phyloP scores from a whole-genome alignment of 768 basidiomycete genomes.

The Boletus tylopilopsis region DNA sequence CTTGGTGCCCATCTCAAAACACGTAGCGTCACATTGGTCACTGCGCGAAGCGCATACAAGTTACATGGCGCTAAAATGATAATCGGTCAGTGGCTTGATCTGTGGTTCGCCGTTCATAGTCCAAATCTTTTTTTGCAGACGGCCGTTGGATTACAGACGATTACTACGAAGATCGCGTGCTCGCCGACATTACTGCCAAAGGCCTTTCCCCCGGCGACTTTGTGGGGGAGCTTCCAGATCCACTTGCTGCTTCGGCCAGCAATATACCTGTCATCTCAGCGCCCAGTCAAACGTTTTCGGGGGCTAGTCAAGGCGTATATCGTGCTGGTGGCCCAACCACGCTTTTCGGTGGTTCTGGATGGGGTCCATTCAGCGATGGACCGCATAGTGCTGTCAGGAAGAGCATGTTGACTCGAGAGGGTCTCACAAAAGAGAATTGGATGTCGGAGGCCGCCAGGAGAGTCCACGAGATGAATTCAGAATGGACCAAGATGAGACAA shows the following conservation, averaged over 20 bases:
- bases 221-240: constrained; percentile 80
- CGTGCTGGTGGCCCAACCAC: constrained; percentile 92
- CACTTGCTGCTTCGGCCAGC: constrained; percentile 48
- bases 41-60: constrained; percentile 91
- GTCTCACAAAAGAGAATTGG: constrained; percentile 89
- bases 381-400: constrained; percentile 83
- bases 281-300: constrained; percentile 34
- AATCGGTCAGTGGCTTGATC: constrained; percentile 49
- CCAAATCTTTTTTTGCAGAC: constrained; percentile 44
- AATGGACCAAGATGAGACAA: constrained; percentile 57
- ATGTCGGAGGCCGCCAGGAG: constrained; percentile 76
- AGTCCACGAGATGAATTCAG: constrained; percentile 57
- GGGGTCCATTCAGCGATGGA: constrained; percentile 87
- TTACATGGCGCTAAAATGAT: constrained; percentile 91
- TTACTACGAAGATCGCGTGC: constrained; percentile 87
- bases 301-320: constrained; percentile 66
- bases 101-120: neutral
- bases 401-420: constrained; percentile 71
- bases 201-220: constrained; percentile 80
- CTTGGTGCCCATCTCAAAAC: constrained; percentile 86
- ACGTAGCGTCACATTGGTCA: constrained; percentile 89
- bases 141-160: constrained; percentile 93
- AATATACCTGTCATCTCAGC: constrained; percentile 37
- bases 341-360: constrained; percentile 78
- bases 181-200: constrained; percentile 71